Base-by-base conservation (phyloP, 192 early-diverging fungal species). In the Coemansia sp. region DNA sequence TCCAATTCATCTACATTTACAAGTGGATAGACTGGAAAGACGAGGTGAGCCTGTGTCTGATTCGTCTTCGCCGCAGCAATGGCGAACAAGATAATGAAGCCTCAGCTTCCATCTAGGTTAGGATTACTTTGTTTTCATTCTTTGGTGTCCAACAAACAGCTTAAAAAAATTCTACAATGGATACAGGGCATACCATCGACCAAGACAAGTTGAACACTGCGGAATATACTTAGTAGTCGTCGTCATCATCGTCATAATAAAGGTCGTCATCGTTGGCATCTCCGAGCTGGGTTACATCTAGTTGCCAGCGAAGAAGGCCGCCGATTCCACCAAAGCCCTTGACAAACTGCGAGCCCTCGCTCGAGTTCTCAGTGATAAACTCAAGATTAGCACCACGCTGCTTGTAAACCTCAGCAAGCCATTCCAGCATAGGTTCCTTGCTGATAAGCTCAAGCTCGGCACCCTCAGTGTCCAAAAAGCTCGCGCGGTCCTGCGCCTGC, bases 321-420 rank as follows among this genome's bases (percentile, higher is more conserved):
- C 94, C 97, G 67, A 99, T 97, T 47, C 97, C 97, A 82, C 97
- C 97, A 81, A 99, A 99, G 23, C 97, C 97, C 71, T 91, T 93
- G 61, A 97, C 93, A 83, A 98, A 99, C 82, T 98, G 95, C 31
- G 93, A 90, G 49, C 95, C 96, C 81, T 97, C 96, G 64, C 91
- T 92, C 32, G 95, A 95, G 66, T 89, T 83, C 85, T 99, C 94
- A 30, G 95, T 97, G 52, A 99, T 87, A 79, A 95, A 96, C 81
- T 99, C 97, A 12, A 99, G 84, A 21, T 79, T 83, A 25, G 95
- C 93, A 68, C 87, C 97, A 69, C 92, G 96, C 57, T 99, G 88
- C 83, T 95, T 96, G 87, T 99, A 99, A 66, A 94, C 86, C 63
- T 97, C 94, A 48, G 97, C 90, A 65, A 99, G 89, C 97, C 97